Conservation (phyloP, 176 grass and related monocot species). For the Musa troglodytarum region DNA sequence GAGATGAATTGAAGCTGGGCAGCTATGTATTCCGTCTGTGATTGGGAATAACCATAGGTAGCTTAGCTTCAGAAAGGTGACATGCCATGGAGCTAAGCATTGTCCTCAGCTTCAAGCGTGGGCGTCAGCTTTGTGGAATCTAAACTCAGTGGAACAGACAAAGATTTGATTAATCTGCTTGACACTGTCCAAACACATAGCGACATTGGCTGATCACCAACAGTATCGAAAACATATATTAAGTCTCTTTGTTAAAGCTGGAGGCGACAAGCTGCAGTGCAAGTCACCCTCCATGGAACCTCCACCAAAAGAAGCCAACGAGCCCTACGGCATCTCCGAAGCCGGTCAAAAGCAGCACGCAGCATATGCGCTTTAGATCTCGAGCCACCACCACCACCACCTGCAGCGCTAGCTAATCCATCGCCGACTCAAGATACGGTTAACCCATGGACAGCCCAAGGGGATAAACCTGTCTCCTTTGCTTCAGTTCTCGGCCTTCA, state of each 20-base stretch:
- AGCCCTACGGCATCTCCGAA: slow-evolving; percentile 3
- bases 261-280: background rate
- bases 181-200: background rate
- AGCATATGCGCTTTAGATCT: slow-evolving; percentile 1
- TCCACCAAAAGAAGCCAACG: background rate
- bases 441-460: background rate
- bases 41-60: no score
- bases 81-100: no score
- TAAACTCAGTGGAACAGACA: no score
- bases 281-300: background rate
- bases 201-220: background rate
- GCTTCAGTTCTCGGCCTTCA: background rate
- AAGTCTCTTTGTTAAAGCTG: background rate
- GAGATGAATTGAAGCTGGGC: no score
- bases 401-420: background rate
- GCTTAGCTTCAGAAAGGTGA: no score
- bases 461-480: background rate
- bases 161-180: no score
- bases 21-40: no score
- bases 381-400: background rate
- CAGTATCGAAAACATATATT: background rate
- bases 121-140: no score
- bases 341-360: slow-evolving; percentile 7
- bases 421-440: background rate
- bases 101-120: no score